Conservation (phyloP, 805 yeast species). For the Metschnikowia arizonensis region DNA sequence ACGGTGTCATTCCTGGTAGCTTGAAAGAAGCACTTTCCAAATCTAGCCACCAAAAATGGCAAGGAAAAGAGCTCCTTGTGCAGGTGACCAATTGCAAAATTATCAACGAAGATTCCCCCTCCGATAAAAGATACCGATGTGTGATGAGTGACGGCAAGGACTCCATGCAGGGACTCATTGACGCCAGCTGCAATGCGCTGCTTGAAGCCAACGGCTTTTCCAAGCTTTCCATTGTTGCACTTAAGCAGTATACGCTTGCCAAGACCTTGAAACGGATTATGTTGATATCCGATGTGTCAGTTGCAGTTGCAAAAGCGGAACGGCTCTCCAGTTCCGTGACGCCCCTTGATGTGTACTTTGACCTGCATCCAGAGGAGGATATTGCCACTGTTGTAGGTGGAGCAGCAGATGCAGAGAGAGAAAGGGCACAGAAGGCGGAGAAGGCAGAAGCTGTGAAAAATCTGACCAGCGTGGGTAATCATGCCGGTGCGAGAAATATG, state of each 20-base stretch:
- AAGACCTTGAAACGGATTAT: slow-evolving; percentile 47
- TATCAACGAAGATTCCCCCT: slow-evolving; percentile 21
- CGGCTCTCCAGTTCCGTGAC: slow-evolving; percentile 34
- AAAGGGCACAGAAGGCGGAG: background rate
- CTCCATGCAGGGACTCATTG: slow-evolving; percentile 35
- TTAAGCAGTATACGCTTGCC: slow-evolving; percentile 42
- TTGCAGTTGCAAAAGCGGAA: slow-evolving; percentile 36
- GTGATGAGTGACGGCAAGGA: slow-evolving; percentile 39
- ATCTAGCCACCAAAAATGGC: slow-evolving; percentile 19
- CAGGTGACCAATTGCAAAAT: slow-evolving; percentile 35
- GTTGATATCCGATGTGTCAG: slow-evolving; percentile 44
- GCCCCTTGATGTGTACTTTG: slow-evolving; percentile 54
- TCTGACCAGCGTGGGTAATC: background rate
- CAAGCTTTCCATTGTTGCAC: slow-evolving; percentile 39
- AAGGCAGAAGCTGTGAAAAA: slow-evolving; percentile 10
- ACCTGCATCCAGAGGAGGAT: slow-evolving; percentile 55
- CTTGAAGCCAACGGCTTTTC: slow-evolving; percentile 41
- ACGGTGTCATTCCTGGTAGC: slow-evolving; percentile 25
- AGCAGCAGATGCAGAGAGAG: slow-evolving; percentile 8
- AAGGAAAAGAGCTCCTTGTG: slow-evolving; percentile 29
- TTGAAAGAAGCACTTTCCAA: slow-evolving; percentile 24
- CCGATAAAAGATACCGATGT: slow-evolving; percentile 30
- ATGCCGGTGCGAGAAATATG: background rate
- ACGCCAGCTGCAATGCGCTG: slow-evolving; percentile 41
- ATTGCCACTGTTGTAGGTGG: slow-evolving; percentile 20